Evolutionary conservation across 75 land plant genomes (phyloP).

Genomic region (Pinus tabuliformis): DNA sequence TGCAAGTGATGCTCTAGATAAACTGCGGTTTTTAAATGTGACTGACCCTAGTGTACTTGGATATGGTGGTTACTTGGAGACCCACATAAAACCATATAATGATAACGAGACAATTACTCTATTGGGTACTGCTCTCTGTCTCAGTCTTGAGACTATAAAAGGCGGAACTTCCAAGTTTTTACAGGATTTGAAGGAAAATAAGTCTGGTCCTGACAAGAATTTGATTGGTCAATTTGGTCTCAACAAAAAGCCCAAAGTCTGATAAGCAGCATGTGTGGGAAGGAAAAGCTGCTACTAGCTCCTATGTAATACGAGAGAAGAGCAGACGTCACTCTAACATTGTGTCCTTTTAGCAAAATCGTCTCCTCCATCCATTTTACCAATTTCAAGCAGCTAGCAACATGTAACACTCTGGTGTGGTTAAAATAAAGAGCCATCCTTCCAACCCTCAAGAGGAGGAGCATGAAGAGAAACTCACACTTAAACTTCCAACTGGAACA

Average conservation of each 20-base stretch:
- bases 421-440: too few species aligned
- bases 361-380: too few species aligned
- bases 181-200: constrained; percentile 66
- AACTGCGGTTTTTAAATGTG: too few species aligned
- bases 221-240: constrained; percentile 79
- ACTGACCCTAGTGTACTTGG: constrained; percentile 19
- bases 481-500: too few species aligned
- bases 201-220: constrained; percentile 53
- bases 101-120: constrained; percentile 64
- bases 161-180: constrained; percentile 78
- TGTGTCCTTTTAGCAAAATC: too few species aligned
- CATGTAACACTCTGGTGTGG: too few species aligned
- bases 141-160: constrained; percentile 76
- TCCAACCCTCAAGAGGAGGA: too few species aligned
- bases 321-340: background rate
- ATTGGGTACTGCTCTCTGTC: constrained; percentile 62
- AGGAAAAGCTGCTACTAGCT: constrained; percentile 63
- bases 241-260: constrained; percentile 83
- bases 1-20: too few species aligned
- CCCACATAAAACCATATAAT: constrained; percentile 57
- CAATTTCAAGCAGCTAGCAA: too few species aligned
- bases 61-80: constrained; percentile 43
- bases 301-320: constrained; percentile 70
- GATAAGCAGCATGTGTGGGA: constrained; percentile 92
- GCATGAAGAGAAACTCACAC: too few species aligned